Conservation (phyloP, 2,329 filamentous ascomycete genomes). For the Zasmidium citrigriseum region DNA sequence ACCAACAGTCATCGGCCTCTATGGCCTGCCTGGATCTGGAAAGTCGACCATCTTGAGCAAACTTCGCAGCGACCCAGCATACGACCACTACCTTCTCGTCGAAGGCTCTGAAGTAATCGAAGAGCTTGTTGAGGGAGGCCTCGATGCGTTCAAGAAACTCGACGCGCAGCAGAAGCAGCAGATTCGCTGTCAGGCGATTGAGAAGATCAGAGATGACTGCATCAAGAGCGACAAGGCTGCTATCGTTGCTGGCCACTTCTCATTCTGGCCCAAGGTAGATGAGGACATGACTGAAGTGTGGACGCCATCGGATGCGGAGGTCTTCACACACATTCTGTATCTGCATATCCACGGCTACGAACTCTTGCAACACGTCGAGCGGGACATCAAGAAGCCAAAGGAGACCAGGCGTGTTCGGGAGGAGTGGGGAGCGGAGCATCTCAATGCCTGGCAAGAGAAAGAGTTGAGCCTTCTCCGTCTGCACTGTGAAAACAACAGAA, state of each 20-base stretch:
- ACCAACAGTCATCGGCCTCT: conserved; percentile 52
- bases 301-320: conserved; percentile 48
- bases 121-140: conserved; percentile 46
- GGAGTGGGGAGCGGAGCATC: conserved; percentile 32
- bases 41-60: conserved; percentile 51
- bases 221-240: conserved; percentile 36
- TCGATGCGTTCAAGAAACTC: conserved; percentile 50
- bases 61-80: conserved; percentile 39
- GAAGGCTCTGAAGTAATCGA: conserved; percentile 56
- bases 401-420: conserved; percentile 40
- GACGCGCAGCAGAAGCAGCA: conserved; percentile 38
- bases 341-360: conserved; percentile 44
- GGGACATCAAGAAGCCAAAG: too few species aligned
- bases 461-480: conserved; percentile 48
- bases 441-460: conserved; percentile 50
- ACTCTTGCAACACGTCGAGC: conserved; percentile 40
- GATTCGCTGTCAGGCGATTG: conserved; percentile 50
- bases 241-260: conserved; percentile 58
- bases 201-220: conserved; percentile 44
- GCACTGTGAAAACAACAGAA: conserved; percentile 44
- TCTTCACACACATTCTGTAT: conserved; percentile 62
- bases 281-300: conserved; percentile 35
- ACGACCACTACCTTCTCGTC: conserved; percentile 47
- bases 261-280: conserved; percentile 51
- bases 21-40: conserved; percentile 57